Conservation (phyloP, 306 rosid species). For the Betula pendula region DNA sequence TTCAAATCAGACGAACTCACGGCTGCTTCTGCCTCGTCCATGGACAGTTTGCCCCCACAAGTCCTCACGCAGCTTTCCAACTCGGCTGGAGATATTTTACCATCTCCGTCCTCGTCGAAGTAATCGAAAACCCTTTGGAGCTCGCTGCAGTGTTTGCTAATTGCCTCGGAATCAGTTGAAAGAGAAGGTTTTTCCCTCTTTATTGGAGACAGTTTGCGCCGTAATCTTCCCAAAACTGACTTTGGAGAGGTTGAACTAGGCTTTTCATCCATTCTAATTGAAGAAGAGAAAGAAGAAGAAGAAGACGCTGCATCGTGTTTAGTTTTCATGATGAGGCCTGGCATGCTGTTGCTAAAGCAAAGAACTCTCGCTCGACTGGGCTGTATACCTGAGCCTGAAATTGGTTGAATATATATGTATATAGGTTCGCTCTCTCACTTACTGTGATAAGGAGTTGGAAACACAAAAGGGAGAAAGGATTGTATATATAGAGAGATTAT, state of each 20-base stretch:
- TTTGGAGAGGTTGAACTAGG: not conserved
- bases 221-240: constrained; percentile 9
- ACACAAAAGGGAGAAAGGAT: too few relatives aligned
- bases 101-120: constrained; percentile 38
- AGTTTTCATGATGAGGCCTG: not conserved
- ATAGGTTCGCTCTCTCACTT: not conserved
- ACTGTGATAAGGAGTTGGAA: not conserved
- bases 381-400: not conserved
- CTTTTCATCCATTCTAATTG: not conserved
- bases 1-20: constrained; percentile 29
- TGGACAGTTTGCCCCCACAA: constrained; percentile 25
- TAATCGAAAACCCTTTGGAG: constrained; percentile 21
- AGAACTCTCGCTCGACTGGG: too few relatives aligned
- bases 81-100: constrained; percentile 40
- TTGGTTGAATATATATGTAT: not conserved
- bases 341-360: not conserved
- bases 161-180: not conserved
- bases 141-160: constrained; percentile 12
- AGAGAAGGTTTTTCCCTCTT: not conserved
- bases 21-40: constrained; percentile 32
- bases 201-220: constrained; percentile 2
- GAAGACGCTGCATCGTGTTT: not conserved
- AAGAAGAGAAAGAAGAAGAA: not conserved
- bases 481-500: not conserved
- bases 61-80: constrained; percentile 31